Evolutionary conservation across 2,329 filamentous ascomycete genomes (phyloP), one percentile per base, ranked within the genome.

Genomic region (Malbranchea zuffiana): DNA sequence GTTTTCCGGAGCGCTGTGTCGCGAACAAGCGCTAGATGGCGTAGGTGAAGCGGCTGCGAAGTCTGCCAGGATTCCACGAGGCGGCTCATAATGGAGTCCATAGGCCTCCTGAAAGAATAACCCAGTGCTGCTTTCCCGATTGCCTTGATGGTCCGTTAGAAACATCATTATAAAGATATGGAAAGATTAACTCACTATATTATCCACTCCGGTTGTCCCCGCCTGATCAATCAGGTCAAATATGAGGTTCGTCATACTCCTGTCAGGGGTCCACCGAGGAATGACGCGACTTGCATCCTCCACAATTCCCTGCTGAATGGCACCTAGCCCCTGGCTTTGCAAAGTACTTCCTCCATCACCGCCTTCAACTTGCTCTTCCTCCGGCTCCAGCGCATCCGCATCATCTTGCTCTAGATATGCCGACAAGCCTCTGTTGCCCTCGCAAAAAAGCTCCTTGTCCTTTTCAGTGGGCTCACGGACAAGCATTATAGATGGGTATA

Each of bases 11-110:
- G 59, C 2, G 62, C 59, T 4, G 65, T 69, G 37, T 76, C 72
- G 42, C 72, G 60, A 21, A 78, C 62, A 19, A 78, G 58, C 7
- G 68, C 63, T 11, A 75, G 54, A 47, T 76, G 72, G 12, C 69
- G 66, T 15, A 78, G 58, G 50, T 75, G 66, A 3, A 59, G 54
- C 16, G 74, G 74, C 46, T 79, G 75, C n/a, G 69, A 70, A 11
- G 67, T 48, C 37, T 73, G 66, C 67, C 73, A 76, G 37, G 65
- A 59, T 39, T 74, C 67, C 2, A 69, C 69, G 24, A 78, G 46
- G 17, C 71, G 66, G 32, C 54, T 55, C 15, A 78, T 49, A 13
- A 66, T 55, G 19, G 66, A 62, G 47, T 78, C 74, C 19, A 74
- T 48, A 0, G 72, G 69, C 33, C 72, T 61, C 36, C 63, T 65